Evolutionary conservation across 176 grass and related monocot species (phyloP), one percentile per base, ranked within the genome.

Genomic region (Melocanna baccifera): DNA sequence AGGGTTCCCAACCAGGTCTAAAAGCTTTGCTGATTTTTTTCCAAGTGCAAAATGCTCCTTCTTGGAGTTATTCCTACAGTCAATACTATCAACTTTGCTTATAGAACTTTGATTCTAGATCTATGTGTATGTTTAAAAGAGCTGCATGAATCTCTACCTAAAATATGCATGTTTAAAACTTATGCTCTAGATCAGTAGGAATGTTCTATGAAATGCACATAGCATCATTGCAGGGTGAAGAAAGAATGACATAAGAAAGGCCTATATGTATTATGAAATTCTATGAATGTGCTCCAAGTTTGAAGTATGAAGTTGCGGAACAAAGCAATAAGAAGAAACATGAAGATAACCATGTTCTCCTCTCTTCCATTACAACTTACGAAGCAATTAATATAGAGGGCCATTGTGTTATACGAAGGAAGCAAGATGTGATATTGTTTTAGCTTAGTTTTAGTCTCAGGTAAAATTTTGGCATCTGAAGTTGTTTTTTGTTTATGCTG

Each of bases 11-110:
- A 34, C 32, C 73, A 73, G 77, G 57, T 89, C 63, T 88, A 43
- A 88, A 87, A 85, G 14, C 59, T 67, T 88, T 77, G 13, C 75
- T 13, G 0, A 28, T 51, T 72, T 87, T 55, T 73, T 77, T 52
- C 81, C 71, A 81, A 88, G 46, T 91, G 69, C 4, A 25, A 18
- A 41, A 12, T 26, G 1, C 82, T 85, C 53, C 59, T 81, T 78
- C 40, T 70, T 67, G 34, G 37, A 48, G 40, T 78, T 75, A 67
- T 66, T 84, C 41, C n/a, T 75, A 45, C 48, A 67, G 34, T 58
- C 30, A 67, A 71, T 43, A 23, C 46, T 18, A 30, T 26, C 5
- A 13, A 80, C 69, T 37, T 55, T 28, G 0, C 18, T 83, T 14
- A 40, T 73, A 50, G 5, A 76, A 81, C 51, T 69, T 62, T 47